These are phyloP conservation scores for Melampsora allii-populina DNA, from an alignment of 1,284 basidiomycete species.

Conservation along the genomic window DNA sequence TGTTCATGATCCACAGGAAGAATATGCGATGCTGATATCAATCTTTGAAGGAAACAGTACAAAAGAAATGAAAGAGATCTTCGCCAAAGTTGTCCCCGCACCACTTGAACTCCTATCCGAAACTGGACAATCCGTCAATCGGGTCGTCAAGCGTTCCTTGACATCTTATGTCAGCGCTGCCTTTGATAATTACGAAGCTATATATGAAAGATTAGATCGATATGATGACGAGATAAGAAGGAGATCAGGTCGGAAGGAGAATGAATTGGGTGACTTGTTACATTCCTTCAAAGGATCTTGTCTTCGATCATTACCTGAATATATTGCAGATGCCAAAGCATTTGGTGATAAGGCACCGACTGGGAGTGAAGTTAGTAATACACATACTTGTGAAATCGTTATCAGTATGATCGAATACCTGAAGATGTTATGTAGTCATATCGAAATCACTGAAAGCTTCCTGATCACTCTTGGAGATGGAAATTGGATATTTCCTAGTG, in stretches of 20 bases:
- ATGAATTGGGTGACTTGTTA: conserved; percentile 50
- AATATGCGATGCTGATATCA: conserved; percentile 2
- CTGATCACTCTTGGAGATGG: conserved; percentile 50
- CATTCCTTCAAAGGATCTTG: conserved; percentile 51
- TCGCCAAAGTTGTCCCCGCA: conserved; percentile 46
- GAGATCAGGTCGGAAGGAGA: conserved; percentile 49
- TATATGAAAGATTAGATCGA: conserved; percentile 44
- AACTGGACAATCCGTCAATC: conserved; percentile 48
- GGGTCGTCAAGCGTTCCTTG: conserved; percentile 49
- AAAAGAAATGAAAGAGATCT: conserved; percentile 43
- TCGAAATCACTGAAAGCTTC: conserved; percentile 49
- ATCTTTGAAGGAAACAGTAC: conserved; percentile 27
- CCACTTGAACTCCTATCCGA: conserved; percentile 47
- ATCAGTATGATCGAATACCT: conserved; percentile 50
- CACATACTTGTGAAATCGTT: conserved; percentile 46
- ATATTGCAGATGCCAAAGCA: conserved; percentile 49
- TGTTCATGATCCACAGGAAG: neutral
- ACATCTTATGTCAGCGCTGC: conserved; percentile 48
- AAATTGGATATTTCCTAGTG: conserved; percentile 49
- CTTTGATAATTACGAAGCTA: conserved; percentile 47
- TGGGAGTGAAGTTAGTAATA: conserved; percentile 44
- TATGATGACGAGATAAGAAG: conserved; percentile 49
- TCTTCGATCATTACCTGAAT: conserved; percentile 49
- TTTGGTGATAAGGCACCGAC: conserved; percentile 48
- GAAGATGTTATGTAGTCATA: conserved; percentile 49